Conservation (phyloP, 140 eudicot genomes). For the Anethum foeniculum region DNA sequence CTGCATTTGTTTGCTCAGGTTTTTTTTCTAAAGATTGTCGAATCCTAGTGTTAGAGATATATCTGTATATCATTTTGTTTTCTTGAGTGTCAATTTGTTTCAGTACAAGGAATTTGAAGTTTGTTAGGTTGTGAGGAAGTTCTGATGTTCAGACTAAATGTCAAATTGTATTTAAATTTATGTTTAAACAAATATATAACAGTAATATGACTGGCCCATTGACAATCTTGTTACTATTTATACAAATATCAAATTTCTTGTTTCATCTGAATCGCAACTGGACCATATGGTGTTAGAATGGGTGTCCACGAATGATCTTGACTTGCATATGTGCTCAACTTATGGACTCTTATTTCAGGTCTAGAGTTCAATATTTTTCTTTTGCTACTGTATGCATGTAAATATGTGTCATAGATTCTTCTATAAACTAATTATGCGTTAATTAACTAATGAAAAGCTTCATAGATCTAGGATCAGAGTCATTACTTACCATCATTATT, state of each 20-base stretch:
- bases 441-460: background rate
- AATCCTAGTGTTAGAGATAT: slow-evolving; percentile 31
- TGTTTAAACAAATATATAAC: slow-evolving; percentile 25
- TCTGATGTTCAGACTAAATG: slow-evolving; percentile 28
- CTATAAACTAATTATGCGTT: background rate
- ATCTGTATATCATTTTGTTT: slow-evolving; percentile 30
- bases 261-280: background rate
- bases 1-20: slow-evolving; percentile 15
- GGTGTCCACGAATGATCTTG: background rate
- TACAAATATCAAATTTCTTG: background rate
- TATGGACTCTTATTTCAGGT: too few relatives aligned
- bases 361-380: background rate
- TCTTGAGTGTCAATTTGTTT: slow-evolving; percentile 21
- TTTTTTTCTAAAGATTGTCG: slow-evolving; percentile 16
- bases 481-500: background rate
- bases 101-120: background rate
- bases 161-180: slow-evolving; percentile 35
- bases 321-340: background rate
- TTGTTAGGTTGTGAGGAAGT: background rate
- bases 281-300: background rate
- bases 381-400: background rate
- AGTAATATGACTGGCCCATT: slow-evolving; percentile 12
- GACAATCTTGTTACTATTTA: background rate
- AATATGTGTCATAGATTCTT: background rate
- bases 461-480: background rate